A percentile compares a stretch with the other conserved stretches of the same genome.
Evolutionary conservation across 495 filamentous ascomycete genomes (phyloP).

Genomic region (Trichoderma gamsii): DNA sequence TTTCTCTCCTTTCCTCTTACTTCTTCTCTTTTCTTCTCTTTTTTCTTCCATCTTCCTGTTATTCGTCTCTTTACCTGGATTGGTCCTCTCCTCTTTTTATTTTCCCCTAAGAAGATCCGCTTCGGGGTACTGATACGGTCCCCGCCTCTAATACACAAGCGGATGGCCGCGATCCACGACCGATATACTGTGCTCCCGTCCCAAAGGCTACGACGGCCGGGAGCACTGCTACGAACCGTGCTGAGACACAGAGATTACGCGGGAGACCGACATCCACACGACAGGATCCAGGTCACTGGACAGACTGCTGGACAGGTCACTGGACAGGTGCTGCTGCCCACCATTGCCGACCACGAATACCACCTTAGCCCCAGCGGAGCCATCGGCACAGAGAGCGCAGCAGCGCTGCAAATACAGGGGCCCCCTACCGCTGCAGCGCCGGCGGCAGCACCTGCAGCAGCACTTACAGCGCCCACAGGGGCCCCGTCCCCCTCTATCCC

Average conservation of each 20-base stretch:
- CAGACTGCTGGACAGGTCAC: no score
- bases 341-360: background rate
- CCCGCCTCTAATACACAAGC: background rate
- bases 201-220: constrained; percentile 8
- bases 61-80: background rate
- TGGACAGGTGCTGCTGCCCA: background rate
- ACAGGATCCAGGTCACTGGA: background rate
- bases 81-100: background rate
- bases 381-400: background rate
- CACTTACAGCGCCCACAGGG: background rate
- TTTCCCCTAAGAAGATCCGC: background rate
- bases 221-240: constrained; percentile 10
- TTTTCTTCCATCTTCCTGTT: background rate
- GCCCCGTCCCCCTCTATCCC: background rate
- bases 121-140: background rate
- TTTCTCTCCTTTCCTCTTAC: background rate
- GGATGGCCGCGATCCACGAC: constrained; percentile 12
- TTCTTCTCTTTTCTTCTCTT: background rate
- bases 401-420: background rate
- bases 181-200: constrained; percentile 9
- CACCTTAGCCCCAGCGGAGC: background rate
- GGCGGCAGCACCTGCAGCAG: background rate
- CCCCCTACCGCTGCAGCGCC: constrained; percentile 5
- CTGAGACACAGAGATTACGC: constrained; percentile 5
- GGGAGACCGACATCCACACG: background rate